These are phyloP conservation scores for Ophiosphaerella korrae DNA, from an alignment of 2,329 filamentous ascomycete species.

Conservation along the genomic window DNA sequence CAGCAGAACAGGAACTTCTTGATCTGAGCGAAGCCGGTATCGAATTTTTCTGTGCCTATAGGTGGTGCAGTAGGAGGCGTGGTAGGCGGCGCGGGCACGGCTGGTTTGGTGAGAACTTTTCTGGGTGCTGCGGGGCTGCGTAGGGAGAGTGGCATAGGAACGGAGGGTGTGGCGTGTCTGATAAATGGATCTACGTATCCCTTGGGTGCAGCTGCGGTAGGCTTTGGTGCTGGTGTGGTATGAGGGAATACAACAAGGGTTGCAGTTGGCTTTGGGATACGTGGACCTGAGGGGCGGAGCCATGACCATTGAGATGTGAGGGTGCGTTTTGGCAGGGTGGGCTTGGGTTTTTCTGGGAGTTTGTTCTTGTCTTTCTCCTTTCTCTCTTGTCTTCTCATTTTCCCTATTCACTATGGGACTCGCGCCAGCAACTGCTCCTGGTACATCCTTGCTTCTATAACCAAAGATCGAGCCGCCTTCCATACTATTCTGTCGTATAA, in stretches of 20 bases:
- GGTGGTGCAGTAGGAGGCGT: not conserved
- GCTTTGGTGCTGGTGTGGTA: not conserved
- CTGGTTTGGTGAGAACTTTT: constrained; percentile 7
- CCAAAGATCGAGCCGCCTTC: constrained; percentile 31
- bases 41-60: constrained; percentile 16
- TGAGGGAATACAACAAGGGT: constrained; percentile 3
- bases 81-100: not conserved
- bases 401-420: not conserved
- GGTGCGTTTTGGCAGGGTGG: constrained; percentile 9
- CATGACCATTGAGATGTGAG: constrained; percentile 31
- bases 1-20: constrained; percentile 14
- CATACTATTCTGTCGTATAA: constrained; percentile 25
- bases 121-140: constrained; percentile 13
- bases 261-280: constrained; percentile 19
- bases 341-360: constrained; percentile 1
- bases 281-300: constrained; percentile 23
- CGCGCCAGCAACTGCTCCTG: constrained; percentile 16
- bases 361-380: not conserved
- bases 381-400: not conserved
- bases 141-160: not conserved
- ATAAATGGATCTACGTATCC: constrained; percentile 26
- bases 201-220: not conserved
- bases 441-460: constrained; percentile 18
- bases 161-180: constrained; percentile 14
- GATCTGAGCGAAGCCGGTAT: constrained; percentile 31